These are phyloP conservation scores for Saturnispora saitoi DNA, from an alignment of 805 yeast species.

Conservation along the genomic window DNA sequence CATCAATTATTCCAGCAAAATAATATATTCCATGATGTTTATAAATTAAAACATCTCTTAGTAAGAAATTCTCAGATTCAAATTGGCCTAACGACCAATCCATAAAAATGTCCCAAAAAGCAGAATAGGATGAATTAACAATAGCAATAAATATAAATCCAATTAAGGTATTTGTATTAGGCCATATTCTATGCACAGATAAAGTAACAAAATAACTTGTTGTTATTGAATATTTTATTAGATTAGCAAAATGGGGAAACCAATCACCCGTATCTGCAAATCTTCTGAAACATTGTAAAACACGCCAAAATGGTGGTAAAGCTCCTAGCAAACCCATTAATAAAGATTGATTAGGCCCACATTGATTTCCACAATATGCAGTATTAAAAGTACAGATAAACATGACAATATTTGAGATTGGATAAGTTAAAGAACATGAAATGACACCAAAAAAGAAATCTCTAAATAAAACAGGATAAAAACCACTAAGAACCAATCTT, in stretches of 20 bases:
- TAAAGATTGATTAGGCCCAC: constrained; percentile 74
- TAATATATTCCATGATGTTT: constrained; percentile 57
- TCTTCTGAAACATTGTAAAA: constrained; percentile 84
- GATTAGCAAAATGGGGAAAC: constrained; percentile 93
- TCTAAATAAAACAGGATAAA: constrained; percentile 89
- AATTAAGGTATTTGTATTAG: constrained; percentile 23
- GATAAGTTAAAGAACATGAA: constrained; percentile 77
- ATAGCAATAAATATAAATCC: constrained; percentile 66
- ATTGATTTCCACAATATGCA: constrained; percentile 40
- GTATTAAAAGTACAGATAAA: constrained; percentile 74
- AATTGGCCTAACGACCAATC: constrained; percentile 88
- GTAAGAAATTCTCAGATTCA: constrained; percentile 43
- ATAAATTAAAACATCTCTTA: constrained; percentile 67
- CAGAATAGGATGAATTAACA: constrained; percentile 59
- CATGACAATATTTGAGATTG: constrained; percentile 75
- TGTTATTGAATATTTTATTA: constrained; percentile 63
- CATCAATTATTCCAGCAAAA: constrained; percentile 62
- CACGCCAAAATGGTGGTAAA: constrained; percentile 84
- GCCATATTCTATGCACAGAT: constrained; percentile 66
- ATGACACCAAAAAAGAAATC: constrained; percentile 93
- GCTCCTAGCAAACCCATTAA: constrained; percentile 74
- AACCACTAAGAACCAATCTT: constrained; percentile 71
- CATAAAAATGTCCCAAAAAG: constrained; percentile 88
- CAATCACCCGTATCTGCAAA: constrained; percentile 87
- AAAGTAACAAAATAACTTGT: constrained; percentile 60